Conservation (phyloP, 257 asterid genomes). For the Ajuga chamaepitys region DNA sequence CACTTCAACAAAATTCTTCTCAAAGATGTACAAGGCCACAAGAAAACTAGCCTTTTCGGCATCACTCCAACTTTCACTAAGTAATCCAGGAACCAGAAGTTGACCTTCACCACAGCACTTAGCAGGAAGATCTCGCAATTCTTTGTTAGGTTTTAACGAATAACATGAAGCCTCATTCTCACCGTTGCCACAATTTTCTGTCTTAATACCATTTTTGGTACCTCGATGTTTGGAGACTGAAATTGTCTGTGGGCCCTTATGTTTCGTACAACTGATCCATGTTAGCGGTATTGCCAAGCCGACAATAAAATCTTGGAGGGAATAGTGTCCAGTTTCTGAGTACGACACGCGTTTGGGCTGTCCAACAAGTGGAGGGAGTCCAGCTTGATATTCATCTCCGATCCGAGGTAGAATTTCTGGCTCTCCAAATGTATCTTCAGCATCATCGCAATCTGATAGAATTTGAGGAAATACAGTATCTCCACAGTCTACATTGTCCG, state of each 20-base stretch:
- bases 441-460: slow-evolving; percentile 18
- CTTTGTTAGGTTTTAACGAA: slow-evolving; percentile 14
- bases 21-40: slow-evolving; percentile 56
- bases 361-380: slow-evolving; percentile 33
- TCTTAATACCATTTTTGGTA: neutral
- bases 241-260: slow-evolving; percentile 6
- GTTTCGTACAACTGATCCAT: slow-evolving; percentile 20
- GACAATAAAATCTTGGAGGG: slow-evolving; percentile 10
- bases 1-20: slow-evolving; percentile 50
- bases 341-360: slow-evolving; percentile 2
- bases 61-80: slow-evolving; percentile 36
- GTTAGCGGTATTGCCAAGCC: slow-evolving; percentile 39
- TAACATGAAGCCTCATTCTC: slow-evolving; percentile 9
- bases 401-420: slow-evolving; percentile 43
- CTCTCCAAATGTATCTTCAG: slow-evolving; percentile 28
- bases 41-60: slow-evolving; percentile 47
- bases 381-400: slow-evolving; percentile 59
- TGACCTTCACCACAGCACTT: slow-evolving; percentile 13
- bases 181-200: slow-evolving; percentile 10
- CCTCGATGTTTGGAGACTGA: slow-evolving; percentile 4
- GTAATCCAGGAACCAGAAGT: slow-evolving; percentile 42
- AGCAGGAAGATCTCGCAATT: slow-evolving; percentile 4
- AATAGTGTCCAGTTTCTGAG: slow-evolving; percentile 6
- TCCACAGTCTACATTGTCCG: slow-evolving; percentile 23
- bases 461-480: slow-evolving; percentile 32